Base-by-base conservation (phyloP, 345 rosid species). In the Pelargonium nanum region DNA sequence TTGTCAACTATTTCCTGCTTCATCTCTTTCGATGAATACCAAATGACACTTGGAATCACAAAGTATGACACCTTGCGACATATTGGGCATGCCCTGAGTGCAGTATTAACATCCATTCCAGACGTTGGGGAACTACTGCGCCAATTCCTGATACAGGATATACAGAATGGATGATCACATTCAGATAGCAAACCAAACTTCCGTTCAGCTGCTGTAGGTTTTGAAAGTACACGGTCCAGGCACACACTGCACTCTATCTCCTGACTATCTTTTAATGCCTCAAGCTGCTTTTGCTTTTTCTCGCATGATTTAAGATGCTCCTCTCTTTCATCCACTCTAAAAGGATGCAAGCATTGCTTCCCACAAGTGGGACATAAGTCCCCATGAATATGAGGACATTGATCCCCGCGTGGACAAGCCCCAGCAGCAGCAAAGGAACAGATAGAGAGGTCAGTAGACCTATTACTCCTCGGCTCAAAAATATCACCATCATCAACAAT, bases 101-200 rank as follows among this genome's bases (percentile, higher is more conserved):
- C 75, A 69, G 82, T 78, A 68, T 85, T 87, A 26, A 84, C 85
- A 75, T 93, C 97, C 92, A 89, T 81, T 51, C 97, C 95, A 17
- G 96, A 84, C 19, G 85, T 80, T 45, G 96, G 92, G 20, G 94
- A 80, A 70, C 82, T 87, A 48, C 79, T 79, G 21, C 95, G 95
- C 95, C 95, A 89, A 60, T 89, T 89, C 67, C 97, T 79, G 64
- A 89, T 89, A 59, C 97, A 89, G 2, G 85, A 83, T 56, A 89
- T 80, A 67, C 99, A 93, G 68, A 93, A 93, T 32, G 99, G 94
- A 81, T 93, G 99, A 79, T 93, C 92, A 57, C 99, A 89, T 71
- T 93, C 99, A 9, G 97, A 85, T 20, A 93, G 80, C 70, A 89
- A 64, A 45, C 99, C 97, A 62, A 93, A 89, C 82, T 87, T 77